phyloP scores from a whole-genome alignment of 2,329 filamentous ascomycete species.

The Sclerotinia spermophila region DNA sequence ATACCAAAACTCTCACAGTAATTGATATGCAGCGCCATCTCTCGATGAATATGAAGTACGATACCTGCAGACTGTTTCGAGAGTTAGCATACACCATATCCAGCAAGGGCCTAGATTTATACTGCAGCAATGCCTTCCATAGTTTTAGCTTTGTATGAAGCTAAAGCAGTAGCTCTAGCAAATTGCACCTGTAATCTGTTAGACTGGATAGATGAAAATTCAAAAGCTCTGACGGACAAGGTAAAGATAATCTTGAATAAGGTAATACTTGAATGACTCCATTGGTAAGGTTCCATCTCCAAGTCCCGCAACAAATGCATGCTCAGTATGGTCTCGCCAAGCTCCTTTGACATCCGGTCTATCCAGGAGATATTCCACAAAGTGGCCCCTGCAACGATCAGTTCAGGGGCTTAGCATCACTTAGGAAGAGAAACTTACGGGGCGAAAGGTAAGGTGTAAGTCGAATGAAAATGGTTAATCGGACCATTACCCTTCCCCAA shows the following conservation, averaged over 20 bases:
- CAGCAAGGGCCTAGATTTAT: slow-evolving; percentile 32
- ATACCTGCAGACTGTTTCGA: slow-evolving; percentile 57
- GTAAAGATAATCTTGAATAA: slow-evolving; percentile 90
- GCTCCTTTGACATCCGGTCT: slow-evolving; percentile 67
- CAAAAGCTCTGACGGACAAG: slow-evolving; percentile 51
- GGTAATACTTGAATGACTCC: slow-evolving; percentile 80
- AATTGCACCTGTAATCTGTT: slow-evolving; percentile 65
- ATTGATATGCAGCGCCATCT: slow-evolving; percentile 75
- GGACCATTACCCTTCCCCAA: slow-evolving; percentile 65
- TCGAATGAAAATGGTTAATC: slow-evolving; percentile 75
- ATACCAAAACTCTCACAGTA: slow-evolving; percentile 84
- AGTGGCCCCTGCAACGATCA: slow-evolving; percentile 56
- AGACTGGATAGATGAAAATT: background rate
- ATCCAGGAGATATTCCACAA: slow-evolving; percentile 77
- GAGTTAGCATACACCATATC: background rate
- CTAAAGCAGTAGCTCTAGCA: slow-evolving; percentile 78
- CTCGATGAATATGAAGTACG: slow-evolving; percentile 71
- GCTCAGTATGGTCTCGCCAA: slow-evolving; percentile 75
- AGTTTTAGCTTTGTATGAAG: slow-evolving; percentile 76
- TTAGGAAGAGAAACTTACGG: slow-evolving; percentile 40
- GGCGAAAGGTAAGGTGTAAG: slow-evolving; percentile 63
- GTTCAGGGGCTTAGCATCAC: background rate
- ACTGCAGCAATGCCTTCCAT: slow-evolving; percentile 71
- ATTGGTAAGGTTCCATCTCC: slow-evolving; percentile 71
- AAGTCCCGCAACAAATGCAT: slow-evolving; percentile 76